A percentile compares a stretch with the other conserved stretches of the same genome.
Evolutionary conservation across 2,329 filamentous ascomycete genomes (phyloP).

Genomic region (Ophiocordyceps camponoti-rufipedis): DNA sequence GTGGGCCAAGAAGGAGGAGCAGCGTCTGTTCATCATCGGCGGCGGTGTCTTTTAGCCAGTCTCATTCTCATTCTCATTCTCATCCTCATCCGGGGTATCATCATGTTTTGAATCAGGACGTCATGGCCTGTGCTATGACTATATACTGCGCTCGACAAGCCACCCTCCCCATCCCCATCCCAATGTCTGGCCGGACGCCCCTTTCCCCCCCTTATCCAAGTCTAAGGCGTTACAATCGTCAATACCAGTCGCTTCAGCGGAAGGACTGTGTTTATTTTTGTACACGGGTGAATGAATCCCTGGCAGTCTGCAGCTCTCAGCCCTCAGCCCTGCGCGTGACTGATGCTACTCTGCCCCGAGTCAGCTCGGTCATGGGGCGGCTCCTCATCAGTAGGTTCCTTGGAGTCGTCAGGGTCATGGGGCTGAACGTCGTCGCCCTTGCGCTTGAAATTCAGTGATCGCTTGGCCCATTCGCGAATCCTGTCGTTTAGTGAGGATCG

Average conservation of each 20-base stretch:
- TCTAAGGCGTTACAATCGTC: background rate
- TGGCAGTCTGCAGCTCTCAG: background rate
- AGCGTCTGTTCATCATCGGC: conserved; percentile 88
- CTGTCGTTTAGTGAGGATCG: conserved; percentile 14
- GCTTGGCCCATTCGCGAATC: conserved; percentile 15
- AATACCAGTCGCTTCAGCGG: background rate
- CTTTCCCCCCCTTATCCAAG: background rate
- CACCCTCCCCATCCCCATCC: background rate
- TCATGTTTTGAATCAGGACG: background rate
- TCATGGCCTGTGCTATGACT: background rate
- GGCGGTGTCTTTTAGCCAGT: conserved; percentile 54
- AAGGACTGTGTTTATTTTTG: background rate
- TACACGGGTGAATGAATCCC: background rate
- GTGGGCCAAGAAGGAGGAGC: conserved; percentile 84
- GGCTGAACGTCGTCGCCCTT: conserved; percentile 6
- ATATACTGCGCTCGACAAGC: background rate
- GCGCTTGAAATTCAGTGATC: conserved; percentile 11
- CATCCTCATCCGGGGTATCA: background rate
- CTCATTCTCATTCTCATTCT: background rate
- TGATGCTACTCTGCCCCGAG: background rate
- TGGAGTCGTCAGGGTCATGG: conserved; percentile 8
- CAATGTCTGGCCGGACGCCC: background rate
- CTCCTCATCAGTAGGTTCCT: background rate
- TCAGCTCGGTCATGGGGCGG: no score
- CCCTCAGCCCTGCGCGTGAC: background rate